These are phyloP conservation scores for Rhodotorula sp. DNA, from an alignment of 1,284 basidiomycete species.

Conservation along the genomic window DNA sequence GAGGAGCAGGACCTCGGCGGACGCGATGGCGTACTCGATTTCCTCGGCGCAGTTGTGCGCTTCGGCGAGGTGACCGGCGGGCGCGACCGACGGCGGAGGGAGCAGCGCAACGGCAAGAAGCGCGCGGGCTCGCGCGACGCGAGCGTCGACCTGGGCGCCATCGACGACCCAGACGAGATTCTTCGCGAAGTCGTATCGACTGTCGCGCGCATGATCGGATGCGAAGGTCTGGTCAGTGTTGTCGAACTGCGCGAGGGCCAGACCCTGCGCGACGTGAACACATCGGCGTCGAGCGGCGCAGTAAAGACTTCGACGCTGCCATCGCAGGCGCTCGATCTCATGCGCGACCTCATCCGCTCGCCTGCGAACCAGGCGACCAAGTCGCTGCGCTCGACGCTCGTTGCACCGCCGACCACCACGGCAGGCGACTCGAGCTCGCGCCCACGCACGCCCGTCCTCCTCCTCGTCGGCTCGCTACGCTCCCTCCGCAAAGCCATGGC, in stretches of 20 bases:
- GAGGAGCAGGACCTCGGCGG: conserved; percentile 42
- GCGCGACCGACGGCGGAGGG: conserved; percentile 4
- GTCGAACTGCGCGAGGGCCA: conserved; percentile 32
- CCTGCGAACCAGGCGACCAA: conserved; percentile 46
- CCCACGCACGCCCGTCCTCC: conserved; percentile 34
- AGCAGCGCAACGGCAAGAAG: not conserved
- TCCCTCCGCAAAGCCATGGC: conserved; percentile 43
- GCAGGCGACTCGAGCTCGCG: conserved; percentile 1
- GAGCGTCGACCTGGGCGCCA: not conserved
- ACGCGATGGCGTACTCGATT: conserved; percentile 36
- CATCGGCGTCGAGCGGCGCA: conserved; percentile 7
- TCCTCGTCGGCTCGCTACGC: conserved; percentile 44
- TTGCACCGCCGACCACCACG: conserved; percentile 31
- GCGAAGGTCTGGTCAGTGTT: conserved; percentile 43
- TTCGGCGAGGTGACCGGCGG: conserved; percentile 40
- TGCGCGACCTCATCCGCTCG: conserved; percentile 46
- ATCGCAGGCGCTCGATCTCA: conserved; percentile 40
- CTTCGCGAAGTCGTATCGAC: conserved; percentile 43
- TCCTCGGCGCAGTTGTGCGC: conserved; percentile 37
- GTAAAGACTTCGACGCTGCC: conserved; percentile 36
- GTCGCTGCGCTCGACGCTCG: conserved; percentile 39
- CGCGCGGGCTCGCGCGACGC: not conserved
- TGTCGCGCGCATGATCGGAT: conserved; percentile 44
- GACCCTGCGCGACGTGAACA: conserved; percentile 20
- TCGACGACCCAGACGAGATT: conserved; percentile 38